Evolutionary conservation across 176 grass and related monocot species (phyloP), one percentile per base, ranked within the genome.

Genomic region (Oryza meridionalis): DNA sequence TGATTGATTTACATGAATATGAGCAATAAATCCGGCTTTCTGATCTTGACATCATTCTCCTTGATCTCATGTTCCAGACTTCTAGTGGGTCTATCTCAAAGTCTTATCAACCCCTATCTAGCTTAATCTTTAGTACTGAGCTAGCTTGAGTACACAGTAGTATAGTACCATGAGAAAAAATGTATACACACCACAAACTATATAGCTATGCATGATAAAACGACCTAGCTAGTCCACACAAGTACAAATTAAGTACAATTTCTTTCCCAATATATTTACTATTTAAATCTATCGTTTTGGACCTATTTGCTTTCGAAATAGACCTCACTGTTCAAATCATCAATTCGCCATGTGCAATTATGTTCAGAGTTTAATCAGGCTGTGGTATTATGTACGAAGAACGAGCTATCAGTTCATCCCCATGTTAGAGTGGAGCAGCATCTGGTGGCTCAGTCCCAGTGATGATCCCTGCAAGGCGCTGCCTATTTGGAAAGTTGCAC

Each of bases 391-490:
- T 62, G 58, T 62, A 62, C 58, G 72, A 15, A 43, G 72, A 15
- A 43, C 42, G 12, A 49, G 1, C 31, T 31, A 42, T 88, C 84
- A 90, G 61, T 84, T 89, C 83, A 92, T 83, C 73, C 80, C 85
- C 81, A 77, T 76, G 86, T 90, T 73, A 79, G 90, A 87, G 81
- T 88, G 87, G 50, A 91, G 84, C 67, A 92, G 80, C 89, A 92
- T 76, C 32, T 94, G 91, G 61, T 90, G 89, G 67, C 62, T 59
- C 65, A 78, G 69, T 67, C 76, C 84, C 14, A 81, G 29, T 11
- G 90, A 67, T 3, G 12, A 16, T 80, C 84, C 84, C 75, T 90
- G 84, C 88, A 90, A 73, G 8, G 69, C 65, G 81, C 27, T 90
- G 63, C 81, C 84, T 78, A 74, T 80, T 86, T 86, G 84, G 82